Evolutionary conservation across 176 grass and related monocot genomes (phyloP).

Genomic region (Cenchrus purpureus): DNA sequence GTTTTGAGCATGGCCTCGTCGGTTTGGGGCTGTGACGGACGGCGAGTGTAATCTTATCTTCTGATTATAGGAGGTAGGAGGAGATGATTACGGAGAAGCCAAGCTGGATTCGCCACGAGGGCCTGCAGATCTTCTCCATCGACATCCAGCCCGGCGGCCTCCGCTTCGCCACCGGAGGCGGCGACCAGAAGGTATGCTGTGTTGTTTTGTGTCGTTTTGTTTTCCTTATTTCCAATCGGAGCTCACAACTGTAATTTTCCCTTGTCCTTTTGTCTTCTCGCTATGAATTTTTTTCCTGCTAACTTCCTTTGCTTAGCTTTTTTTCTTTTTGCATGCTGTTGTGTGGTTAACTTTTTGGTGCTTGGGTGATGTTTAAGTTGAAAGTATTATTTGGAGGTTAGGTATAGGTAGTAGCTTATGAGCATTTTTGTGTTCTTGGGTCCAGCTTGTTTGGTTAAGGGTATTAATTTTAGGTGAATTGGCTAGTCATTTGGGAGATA

Average conservation of each 20-base stretch:
- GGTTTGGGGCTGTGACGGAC: not conserved
- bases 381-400: not conserved
- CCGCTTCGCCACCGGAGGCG: slow-evolving; percentile 89
- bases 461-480: slow-evolving; percentile 1
- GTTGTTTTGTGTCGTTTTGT: not conserved
- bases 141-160: slow-evolving; percentile 86
- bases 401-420: not conserved
- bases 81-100: slow-evolving; percentile 96
- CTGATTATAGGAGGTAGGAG: not conserved
- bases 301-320: slow-evolving; percentile 5
- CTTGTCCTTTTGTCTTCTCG: not conserved
- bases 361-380: slow-evolving; percentile 3
- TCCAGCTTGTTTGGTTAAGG: not conserved
- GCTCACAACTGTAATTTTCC: not conserved
- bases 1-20: slow-evolving; percentile 46
- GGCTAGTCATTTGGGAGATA: not conserved
- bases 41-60: not conserved
- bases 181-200: slow-evolving; percentile 81
- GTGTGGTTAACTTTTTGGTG: not conserved
- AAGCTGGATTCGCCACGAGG: slow-evolving; percentile 87
- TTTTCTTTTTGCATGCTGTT: not conserved
- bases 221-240: not conserved
- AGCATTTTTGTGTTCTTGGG: not conserved
- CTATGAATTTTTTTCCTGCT: not conserved
- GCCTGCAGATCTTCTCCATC: slow-evolving; percentile 99